These are phyloP conservation scores for Aspergillus pseudonomiae DNA, from an alignment of 2,329 filamentous ascomycete species.

Conservation along the genomic window DNA sequence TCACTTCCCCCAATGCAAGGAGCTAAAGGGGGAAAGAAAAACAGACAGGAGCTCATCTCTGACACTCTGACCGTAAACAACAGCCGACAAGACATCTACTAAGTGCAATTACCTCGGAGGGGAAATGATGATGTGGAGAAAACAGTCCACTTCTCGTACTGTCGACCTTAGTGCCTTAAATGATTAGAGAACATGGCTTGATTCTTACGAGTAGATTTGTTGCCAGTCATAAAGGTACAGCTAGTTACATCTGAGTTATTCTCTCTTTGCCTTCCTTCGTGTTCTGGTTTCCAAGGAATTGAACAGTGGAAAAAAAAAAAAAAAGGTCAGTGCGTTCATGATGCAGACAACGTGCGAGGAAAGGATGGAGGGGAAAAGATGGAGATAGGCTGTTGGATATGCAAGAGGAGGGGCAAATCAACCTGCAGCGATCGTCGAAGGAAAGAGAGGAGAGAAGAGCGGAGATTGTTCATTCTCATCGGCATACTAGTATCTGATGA, in stretches of 20 bases:
- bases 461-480: neutral
- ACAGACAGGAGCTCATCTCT: neutral
- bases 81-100: neutral
- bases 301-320: conserved; percentile 7
- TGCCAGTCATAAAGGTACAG: neutral
- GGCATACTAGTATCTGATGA: neutral
- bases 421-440: conserved; percentile 9
- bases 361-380: conserved; percentile 21
- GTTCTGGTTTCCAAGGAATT: neutral
- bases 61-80: neutral
- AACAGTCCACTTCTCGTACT: neutral
- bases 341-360: conserved; percentile 19
- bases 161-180: conserved; percentile 1
- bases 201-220: neutral
- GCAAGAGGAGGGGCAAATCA: conserved; percentile 13
- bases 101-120: neutral
- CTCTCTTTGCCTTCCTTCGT: neutral
- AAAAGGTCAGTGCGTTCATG: conserved; percentile 22
- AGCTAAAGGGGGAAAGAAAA: neutral
- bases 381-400: conserved; percentile 18
- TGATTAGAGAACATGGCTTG: neutral
- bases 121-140: conserved; percentile 1
- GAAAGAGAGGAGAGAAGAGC: neutral
- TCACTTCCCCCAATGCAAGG: neutral
- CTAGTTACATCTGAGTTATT: neutral